These are phyloP conservation scores for Chlorella vulgaris DNA, from an alignment of 139 green algal genomes.

Conservation along the genomic window DNA sequence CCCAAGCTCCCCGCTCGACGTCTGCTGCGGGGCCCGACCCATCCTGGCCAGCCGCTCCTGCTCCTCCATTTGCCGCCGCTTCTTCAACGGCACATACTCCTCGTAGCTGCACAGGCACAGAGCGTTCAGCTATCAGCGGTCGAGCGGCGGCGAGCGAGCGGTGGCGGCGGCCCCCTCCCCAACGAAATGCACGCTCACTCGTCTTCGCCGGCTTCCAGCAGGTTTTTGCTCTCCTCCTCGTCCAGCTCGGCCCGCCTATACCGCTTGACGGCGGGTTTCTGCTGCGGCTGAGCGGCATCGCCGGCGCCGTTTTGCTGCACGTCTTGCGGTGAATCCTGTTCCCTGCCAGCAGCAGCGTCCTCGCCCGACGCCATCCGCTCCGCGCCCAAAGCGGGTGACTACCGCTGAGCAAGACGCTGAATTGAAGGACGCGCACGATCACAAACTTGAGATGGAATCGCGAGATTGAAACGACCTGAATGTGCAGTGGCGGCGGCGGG, in stretches of 20 bases:
- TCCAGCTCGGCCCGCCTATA: slow-evolving; percentile 73
- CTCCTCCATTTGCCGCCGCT: slow-evolving; percentile 76
- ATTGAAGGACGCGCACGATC: no score
- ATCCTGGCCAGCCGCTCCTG: slow-evolving; percentile 57
- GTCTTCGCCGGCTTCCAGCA: slow-evolving; percentile 51
- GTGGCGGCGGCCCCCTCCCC: background rate
- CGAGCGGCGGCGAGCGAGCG: background rate
- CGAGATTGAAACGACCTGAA: no score
- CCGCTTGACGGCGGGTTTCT: slow-evolving; percentile 52
- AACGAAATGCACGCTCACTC: slow-evolving; percentile 18
- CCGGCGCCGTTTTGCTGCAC: slow-evolving; percentile 26
- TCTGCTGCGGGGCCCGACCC: slow-evolving; percentile 23
- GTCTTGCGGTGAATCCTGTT: background rate
- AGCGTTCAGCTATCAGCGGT: slow-evolving; percentile 61
- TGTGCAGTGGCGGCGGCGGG: no score
- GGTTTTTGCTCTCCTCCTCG: slow-evolving; percentile 58
- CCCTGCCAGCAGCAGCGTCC: background rate
- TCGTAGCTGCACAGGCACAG: slow-evolving; percentile 46
- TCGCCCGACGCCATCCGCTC: background rate
- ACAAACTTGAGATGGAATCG: no score
- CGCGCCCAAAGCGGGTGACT: no score
- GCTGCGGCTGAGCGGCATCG: background rate
- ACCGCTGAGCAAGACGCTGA: no score
- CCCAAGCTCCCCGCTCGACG: slow-evolving; percentile 20
- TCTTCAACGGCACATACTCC: slow-evolving; percentile 91